A percentile compares a stretch with the other conserved stretches of the same genome.
Evolutionary conservation across 805 yeast genomes (phyloP).

Genomic region (Pichia phayaonensis): DNA sequence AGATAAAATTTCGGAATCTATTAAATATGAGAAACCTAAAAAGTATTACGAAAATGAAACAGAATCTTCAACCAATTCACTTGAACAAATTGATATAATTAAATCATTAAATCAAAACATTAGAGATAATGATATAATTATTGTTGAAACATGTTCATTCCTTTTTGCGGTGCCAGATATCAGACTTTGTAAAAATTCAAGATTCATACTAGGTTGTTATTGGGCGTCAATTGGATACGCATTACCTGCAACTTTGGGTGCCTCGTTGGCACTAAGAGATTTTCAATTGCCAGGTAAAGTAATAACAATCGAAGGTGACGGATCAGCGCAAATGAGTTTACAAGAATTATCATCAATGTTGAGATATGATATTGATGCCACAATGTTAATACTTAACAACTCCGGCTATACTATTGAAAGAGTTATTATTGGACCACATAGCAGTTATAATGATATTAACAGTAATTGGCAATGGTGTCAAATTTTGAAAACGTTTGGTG

Average conservation of each 20-base stretch:
- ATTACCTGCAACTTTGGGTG: slow-evolving; percentile 44
- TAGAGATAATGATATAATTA: slow-evolving; percentile 33
- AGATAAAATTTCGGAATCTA: slow-evolving; percentile 5
- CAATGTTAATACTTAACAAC: slow-evolving; percentile 39
- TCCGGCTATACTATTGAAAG: slow-evolving; percentile 48
- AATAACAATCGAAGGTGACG: slow-evolving; percentile 44
- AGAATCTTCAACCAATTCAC: slow-evolving; percentile 7
- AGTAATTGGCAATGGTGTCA: slow-evolving; percentile 60
- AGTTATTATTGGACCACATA: slow-evolving; percentile 40
- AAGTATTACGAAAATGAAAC: slow-evolving; percentile 4
- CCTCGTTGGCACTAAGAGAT: slow-evolving; percentile 36
- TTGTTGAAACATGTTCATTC: slow-evolving; percentile 42
- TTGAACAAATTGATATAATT: slow-evolving; percentile 30
- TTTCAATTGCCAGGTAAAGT: slow-evolving; percentile 32
- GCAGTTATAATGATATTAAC: slow-evolving; percentile 44
- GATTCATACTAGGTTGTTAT: slow-evolving; percentile 31
- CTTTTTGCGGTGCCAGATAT: slow-evolving; percentile 36
- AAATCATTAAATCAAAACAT: slow-evolving; percentile 29
- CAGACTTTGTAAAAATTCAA: slow-evolving; percentile 27
- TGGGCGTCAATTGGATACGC: slow-evolving; percentile 49
- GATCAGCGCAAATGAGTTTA: slow-evolving; percentile 47
- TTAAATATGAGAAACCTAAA: not conserved
- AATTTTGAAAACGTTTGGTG: slow-evolving; percentile 64
- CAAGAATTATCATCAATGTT: slow-evolving; percentile 41
- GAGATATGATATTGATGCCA: slow-evolving; percentile 35